Evolutionary conservation across 257 asterid species (phyloP).

Genomic region (Verbascum thapsus): DNA sequence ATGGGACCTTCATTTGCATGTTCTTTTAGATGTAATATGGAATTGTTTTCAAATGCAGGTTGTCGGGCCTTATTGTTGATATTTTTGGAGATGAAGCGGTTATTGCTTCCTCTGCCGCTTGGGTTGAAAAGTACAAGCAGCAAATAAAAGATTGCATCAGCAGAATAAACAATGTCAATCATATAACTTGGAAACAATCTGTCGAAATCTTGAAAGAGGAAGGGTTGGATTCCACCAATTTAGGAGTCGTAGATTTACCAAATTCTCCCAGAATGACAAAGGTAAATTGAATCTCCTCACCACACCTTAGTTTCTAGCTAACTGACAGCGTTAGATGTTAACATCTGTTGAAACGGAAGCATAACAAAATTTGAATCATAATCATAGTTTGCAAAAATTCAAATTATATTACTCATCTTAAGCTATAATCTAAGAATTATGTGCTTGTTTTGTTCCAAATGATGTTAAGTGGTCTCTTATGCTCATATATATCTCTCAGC

Average conservation of each 20-base stretch:
- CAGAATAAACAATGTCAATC: conserved; percentile 50
- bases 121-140: conserved; percentile 90
- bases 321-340: not conserved
- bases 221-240: conserved; percentile 66
- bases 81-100: conserved; percentile 90
- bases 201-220: conserved; percentile 89
- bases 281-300: conserved; percentile 45
- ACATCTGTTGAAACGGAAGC: conserved; percentile 5
- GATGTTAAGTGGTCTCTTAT: not conserved
- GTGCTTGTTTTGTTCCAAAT: conserved; percentile 8
- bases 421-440: not conserved
- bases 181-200: conserved; percentile 86
- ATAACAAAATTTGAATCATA: too few species aligned
- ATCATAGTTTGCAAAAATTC: too few species aligned
- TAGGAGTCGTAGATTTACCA: conserved; percentile 42
- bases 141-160: conserved; percentile 56
- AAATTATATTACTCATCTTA: too few species aligned
- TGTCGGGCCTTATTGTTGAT: conserved; percentile 92
- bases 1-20: conserved; percentile 9
- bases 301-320: not conserved
- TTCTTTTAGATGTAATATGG: conserved; percentile 6
- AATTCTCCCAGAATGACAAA: conserved; percentile 52
- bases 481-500: conserved; percentile 28
- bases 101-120: conserved; percentile 95
- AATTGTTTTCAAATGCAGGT: conserved; percentile 48